A percentile compares a stretch with the other conserved stretches of the same genome.
These are phyloP conservation scores for Schizonepeta tenuifolia DNA, from an alignment of 257 asterid species.

Conservation along the genomic window DNA sequence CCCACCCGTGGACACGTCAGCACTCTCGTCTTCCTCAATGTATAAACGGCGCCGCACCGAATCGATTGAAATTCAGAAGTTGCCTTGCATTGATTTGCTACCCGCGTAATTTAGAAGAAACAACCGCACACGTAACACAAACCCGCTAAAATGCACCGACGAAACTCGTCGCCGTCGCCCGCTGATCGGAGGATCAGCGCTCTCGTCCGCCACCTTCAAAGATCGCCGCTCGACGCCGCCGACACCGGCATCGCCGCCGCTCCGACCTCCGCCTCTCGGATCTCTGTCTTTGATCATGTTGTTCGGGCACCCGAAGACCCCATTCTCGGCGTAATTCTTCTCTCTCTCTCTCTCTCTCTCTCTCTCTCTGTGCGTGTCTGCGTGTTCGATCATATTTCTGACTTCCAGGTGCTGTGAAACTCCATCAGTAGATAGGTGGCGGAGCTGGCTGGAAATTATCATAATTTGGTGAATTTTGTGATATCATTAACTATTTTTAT, in stretches of 20 bases:
- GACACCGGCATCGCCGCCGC: constrained; percentile 47
- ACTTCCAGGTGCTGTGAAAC: neutral
- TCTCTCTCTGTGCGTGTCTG: neutral
- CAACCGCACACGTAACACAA: neutral
- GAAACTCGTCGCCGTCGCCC: constrained; percentile 37
- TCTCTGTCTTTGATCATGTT: constrained; percentile 70
- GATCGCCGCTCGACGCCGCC: constrained; percentile 32
- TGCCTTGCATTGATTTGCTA: neutral
- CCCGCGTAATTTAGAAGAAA: constrained; percentile 31
- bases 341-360: constrained; percentile 12
- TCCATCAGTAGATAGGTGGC: neutral
- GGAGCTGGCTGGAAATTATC: constrained; percentile 5
- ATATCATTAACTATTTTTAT: neutral
- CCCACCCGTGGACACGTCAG: constrained; percentile 28
- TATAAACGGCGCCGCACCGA: constrained; percentile 20
- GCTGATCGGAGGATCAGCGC: constrained; percentile 76
- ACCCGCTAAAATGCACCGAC: constrained; percentile 53
- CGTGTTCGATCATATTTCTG: neutral
- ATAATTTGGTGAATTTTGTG: neutral
- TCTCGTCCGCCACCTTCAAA: constrained; percentile 65
- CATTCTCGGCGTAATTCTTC: constrained; percentile 77
- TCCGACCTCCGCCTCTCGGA: constrained; percentile 59
- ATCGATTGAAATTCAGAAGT: neutral
- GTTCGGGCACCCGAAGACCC: constrained; percentile 95
- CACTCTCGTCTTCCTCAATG: neutral